Evolutionary conservation across 805 yeast genomes (phyloP).

Genomic region (Lipomyces spencermartinsiae): DNA sequence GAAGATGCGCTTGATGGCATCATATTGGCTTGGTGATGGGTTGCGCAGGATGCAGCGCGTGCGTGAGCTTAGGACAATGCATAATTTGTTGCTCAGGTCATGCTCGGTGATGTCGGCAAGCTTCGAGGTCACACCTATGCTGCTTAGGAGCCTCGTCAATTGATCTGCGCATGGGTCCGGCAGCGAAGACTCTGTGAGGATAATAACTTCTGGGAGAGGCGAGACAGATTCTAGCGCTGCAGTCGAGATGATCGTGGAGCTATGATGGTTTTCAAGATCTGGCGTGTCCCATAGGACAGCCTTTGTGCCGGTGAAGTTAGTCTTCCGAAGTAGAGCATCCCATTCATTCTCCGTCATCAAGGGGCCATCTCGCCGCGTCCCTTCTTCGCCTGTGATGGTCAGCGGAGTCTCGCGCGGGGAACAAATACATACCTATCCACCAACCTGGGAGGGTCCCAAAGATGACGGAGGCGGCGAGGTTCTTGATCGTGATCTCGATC

Average conservation of each 20-base stretch:
- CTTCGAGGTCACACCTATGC: neutral
- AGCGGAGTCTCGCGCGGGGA: neutral
- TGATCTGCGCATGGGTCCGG: neutral
- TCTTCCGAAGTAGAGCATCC: neutral
- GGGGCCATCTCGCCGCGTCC: neutral
- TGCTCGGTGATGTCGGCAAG: neutral
- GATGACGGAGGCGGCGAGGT: neutral
- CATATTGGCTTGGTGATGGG: neutral
- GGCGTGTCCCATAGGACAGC: neutral
- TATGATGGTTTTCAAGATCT: neutral
- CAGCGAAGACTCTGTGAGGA: neutral
- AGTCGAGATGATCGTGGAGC: neutral
- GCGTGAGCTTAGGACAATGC: constrained; percentile 1
- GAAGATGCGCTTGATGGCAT: constrained; percentile 1
- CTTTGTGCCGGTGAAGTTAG: constrained; percentile 1
- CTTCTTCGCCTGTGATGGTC: neutral
- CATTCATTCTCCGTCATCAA: neutral
- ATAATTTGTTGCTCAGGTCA: neutral
- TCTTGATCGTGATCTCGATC: neutral
- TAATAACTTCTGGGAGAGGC: neutral
- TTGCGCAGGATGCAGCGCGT: neutral
- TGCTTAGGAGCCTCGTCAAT: neutral
- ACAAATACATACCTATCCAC: neutral
- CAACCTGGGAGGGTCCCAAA: neutral
- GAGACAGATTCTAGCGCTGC: neutral